Percentiles rank a stretch among this genome's conserved stretches.
Conservation (phyloP, 139 green algal species). For the Chlorella sorokiniana region DNA sequence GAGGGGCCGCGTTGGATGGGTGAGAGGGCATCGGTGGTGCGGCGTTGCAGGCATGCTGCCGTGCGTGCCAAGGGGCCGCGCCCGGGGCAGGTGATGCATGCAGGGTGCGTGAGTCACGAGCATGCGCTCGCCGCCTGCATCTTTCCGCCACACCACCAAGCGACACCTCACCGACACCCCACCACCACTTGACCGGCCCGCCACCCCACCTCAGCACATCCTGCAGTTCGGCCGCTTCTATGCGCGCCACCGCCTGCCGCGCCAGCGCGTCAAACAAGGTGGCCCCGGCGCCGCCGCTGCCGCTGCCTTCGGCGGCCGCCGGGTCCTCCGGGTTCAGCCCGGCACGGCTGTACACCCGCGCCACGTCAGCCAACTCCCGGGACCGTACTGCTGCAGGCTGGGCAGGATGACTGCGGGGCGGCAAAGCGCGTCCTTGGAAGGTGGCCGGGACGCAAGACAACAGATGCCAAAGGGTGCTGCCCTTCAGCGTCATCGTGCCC, state of each 20-base stretch:
- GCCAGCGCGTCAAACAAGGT: conserved; percentile 38
- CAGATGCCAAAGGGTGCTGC: neutral
- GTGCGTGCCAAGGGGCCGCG: too few species aligned
- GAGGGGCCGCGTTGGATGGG: neutral
- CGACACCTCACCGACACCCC: too few species aligned
- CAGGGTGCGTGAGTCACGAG: too few species aligned
- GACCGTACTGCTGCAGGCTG: conserved; percentile 11
- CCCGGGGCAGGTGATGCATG: too few species aligned
- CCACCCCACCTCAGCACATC: conserved; percentile 26
- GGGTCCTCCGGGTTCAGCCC: conserved; percentile 4
- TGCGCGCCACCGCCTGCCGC: neutral
- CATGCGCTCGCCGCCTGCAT: too few species aligned
- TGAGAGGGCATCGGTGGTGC: too few species aligned
- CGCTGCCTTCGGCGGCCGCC: neutral
- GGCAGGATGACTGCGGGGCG: conserved; percentile 9
- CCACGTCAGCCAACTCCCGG: conserved; percentile 34
- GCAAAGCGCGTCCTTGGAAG: too few species aligned
- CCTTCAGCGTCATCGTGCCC: too few species aligned
- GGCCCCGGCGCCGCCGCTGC: neutral
- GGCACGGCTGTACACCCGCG: conserved; percentile 11
- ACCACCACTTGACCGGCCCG: neutral
- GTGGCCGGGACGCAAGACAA: neutral
- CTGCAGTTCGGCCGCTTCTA: conserved; percentile 33
- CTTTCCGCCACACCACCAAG: too few species aligned
- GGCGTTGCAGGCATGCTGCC: too few species aligned